Evolutionary conservation across 1,284 basidiomycete species (phyloP).

Genomic region (Papiliotrema fonsecae): DNA sequence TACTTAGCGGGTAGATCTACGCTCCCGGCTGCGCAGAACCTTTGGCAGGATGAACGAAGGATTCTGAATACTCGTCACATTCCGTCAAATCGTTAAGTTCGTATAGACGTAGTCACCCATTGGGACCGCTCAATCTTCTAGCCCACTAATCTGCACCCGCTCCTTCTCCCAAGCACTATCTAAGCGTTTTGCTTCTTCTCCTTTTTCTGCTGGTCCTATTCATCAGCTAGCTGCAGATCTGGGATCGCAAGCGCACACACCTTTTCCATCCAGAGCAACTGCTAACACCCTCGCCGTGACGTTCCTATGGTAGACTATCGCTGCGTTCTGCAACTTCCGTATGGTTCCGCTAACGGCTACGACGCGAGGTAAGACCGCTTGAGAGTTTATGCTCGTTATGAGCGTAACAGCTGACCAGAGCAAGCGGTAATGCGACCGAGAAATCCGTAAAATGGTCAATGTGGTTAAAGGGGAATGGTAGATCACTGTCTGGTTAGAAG

Average conservation of each 20-base stretch:
- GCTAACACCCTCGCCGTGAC: conserved; percentile 24
- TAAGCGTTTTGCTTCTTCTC: not conserved
- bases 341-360: conserved; percentile 43
- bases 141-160: not conserved
- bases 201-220: not conserved
- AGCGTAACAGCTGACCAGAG: conserved; percentile 15
- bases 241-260: not conserved
- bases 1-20: too few species aligned
- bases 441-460: conserved; percentile 39
- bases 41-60: too few species aligned
- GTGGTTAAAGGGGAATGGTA: conserved; percentile 43
- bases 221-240: not conserved
- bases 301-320: conserved; percentile 37
- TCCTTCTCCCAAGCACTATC: not conserved
- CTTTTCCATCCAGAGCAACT: conserved; percentile 11
- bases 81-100: too few species aligned
- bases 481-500: conserved; percentile 24
- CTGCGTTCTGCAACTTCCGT: conserved; percentile 39
- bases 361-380: conserved; percentile 33
- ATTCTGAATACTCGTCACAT: too few species aligned
- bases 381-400: conserved; percentile 7
- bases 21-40: too few species aligned
- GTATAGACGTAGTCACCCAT: too few species aligned
- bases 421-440: conserved; percentile 38
- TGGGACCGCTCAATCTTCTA: not conserved